Evolutionary conservation across 2,329 filamentous ascomycete species (phyloP), one percentile per base, ranked within the genome.

Genomic region (Aspergillus ustus): DNA sequence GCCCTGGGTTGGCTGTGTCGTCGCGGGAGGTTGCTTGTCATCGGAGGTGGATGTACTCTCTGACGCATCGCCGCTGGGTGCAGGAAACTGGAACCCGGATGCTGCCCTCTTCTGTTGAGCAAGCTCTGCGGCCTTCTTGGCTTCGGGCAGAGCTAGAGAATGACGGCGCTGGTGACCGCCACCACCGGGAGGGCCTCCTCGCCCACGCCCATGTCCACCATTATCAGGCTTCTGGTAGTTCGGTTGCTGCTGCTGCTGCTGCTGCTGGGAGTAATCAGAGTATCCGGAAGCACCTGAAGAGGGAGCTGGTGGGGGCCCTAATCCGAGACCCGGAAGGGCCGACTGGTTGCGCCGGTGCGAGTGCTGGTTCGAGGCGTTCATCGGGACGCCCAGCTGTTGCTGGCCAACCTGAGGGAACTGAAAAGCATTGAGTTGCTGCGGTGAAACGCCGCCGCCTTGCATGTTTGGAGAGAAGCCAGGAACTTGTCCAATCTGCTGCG

Each of bases 321-420:
- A 91, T 64, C 89, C 88, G 85, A 97, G 92, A 72, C 92, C 95
- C 54, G 95, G 93, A 69, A 98, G 85, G 75, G 94, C 94, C 76
- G 95, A 98, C 81, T 97, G 94, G 84, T 98, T 98, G 82, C 95
- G 93, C 78, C 95, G 93, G 85, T 99, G 95, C 78, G 92, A 89
- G 66, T 91, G 89, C 77, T 95, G 92, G 65, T 86, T 89, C 48
- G 91, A 90, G 65, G 90, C 83, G 70, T 89, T 90, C 87, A 94
- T 88, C 59, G 87, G 85, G 40, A 91, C 84, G 67, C 88, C 90
- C 74, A 89, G 79, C 69, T 87, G 83, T 65, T 90, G 89, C 78
- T 91, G 88, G 72, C 86, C 85, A 73, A 91, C 83, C 81, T 91
- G 91, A 58, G 92, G 91, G 75, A 97, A 97, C 75, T 97, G 94